Conservation (phyloP, 179 eudicot genomes). For the Sideroxylon spinosum region DNA sequence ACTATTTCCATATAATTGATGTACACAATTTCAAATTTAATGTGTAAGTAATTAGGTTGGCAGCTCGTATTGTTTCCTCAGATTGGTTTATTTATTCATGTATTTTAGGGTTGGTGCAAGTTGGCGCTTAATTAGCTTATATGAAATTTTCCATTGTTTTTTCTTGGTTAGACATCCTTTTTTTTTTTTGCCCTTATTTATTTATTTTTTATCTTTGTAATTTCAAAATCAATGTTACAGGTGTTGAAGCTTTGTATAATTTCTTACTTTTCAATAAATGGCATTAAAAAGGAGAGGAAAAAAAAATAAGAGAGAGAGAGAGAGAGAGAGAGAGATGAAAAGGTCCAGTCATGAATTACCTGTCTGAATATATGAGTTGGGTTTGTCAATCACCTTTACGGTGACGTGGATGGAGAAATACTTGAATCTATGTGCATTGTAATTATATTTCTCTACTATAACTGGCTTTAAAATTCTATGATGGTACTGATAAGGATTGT, state of each 20-base stretch:
- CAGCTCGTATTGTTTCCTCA: no score
- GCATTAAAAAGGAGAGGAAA: not conserved
- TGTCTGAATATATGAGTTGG: not conserved
- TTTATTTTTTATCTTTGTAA: not conserved
- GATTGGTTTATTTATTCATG: not conserved
- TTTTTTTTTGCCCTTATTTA: no score
- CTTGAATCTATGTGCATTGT: not conserved
- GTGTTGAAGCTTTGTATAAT: not conserved
- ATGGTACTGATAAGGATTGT: no score
- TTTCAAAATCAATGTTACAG: not conserved
- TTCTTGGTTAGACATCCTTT: not conserved
- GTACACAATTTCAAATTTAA: no score
- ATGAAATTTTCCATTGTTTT: not conserved
- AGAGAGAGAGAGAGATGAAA: not conserved
- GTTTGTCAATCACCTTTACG: not conserved
- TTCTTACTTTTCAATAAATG: not conserved
- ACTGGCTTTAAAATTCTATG: not conserved
- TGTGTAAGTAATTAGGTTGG: no score
- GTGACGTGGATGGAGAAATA: not conserved
- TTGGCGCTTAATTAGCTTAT: not conserved
- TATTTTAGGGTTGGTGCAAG: not conserved
- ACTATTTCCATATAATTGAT: no score
- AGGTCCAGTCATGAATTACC: not conserved
- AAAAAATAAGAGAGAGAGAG: no score
- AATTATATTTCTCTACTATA: not conserved